Base-by-base conservation (phyloP, 2,329 filamentous ascomycete genomes). In the Colletotrichum tofieldiae region DNA sequence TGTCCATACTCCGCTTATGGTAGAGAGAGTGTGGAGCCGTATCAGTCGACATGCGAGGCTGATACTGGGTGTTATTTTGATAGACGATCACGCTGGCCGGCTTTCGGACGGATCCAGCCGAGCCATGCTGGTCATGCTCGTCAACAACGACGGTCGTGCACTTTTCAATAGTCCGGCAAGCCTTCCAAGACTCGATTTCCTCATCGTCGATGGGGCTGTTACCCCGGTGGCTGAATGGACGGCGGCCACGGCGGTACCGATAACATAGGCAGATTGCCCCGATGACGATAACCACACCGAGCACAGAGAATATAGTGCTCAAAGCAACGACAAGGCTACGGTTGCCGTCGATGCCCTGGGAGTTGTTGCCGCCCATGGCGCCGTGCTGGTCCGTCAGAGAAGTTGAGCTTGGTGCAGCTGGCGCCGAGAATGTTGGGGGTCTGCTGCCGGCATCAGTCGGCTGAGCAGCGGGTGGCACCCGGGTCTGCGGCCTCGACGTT, bases 111-210 rank as follows among this genome's bases (percentile, higher is more conserved):
- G 79, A 78, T 51, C 74, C 75, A 41, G 78, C 81, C 11, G 84
- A 84, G 52, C 32, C 32, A 23, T 56, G 20, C 32, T 37, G 20
- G n/a, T 78, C 73, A 54, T 82, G 81, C 69, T 82, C 82, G 41
- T 76, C 78, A 69, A 67, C 47, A 26, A 70, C 29, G 4, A 66
- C 81, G 79, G 52, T 74, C 67, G 73, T 74, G 16, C 76, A 75
- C 77, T 82, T 81, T 75, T 82, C 78, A 51, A 75, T 62, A 49
- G 76, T 58, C 14, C 65, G 61, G 20, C 62, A 75, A 37, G 82
- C 81, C 77, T 89, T 90, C 90, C 90, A 92, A 5, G 88, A 90
- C 75, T 89, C 88, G 71, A 92, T 92, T 78, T 92, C 90, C 72
- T 91, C 89, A 75, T 92, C 90, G 73, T 88, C 86, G 71, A 92